These are phyloP conservation scores for Rhizopogon vinicolor DNA, from an alignment of 768 basidiomycete species.

Conservation along the genomic window DNA sequence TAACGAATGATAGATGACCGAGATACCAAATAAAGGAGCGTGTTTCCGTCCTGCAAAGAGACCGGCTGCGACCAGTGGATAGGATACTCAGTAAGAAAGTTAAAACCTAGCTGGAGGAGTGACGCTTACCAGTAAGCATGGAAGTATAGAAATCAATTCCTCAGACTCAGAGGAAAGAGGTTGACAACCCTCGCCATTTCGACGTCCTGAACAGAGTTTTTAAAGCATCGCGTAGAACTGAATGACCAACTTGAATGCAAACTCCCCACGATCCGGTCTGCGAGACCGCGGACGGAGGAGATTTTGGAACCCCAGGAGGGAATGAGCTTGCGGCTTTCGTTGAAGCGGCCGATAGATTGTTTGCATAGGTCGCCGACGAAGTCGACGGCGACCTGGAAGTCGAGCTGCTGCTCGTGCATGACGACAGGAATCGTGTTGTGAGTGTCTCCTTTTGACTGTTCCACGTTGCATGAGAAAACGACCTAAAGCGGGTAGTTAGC, in stretches of 20 bases:
- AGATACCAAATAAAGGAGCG: neutral
- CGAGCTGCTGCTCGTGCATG: slow-evolving; percentile 65
- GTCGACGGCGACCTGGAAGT: slow-evolving; percentile 68
- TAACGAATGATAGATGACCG: too few species aligned
- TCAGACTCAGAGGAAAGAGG: slow-evolving; percentile 39
- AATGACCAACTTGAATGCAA: slow-evolving; percentile 63
- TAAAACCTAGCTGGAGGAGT: neutral
- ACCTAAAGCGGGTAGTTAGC: slow-evolving; percentile 40
- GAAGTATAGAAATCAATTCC: neutral
- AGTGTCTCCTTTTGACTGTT: slow-evolving; percentile 75
- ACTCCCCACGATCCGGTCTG: slow-evolving; percentile 75
- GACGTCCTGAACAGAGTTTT: slow-evolving; percentile 47
- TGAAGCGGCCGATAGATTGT: slow-evolving; percentile 67
- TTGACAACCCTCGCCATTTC: slow-evolving; percentile 51
- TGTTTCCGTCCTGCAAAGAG: neutral
- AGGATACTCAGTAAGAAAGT: neutral
- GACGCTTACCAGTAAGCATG: neutral
- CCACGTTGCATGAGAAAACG: slow-evolving; percentile 82
- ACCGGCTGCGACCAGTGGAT: slow-evolving; percentile 1
- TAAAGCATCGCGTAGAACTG: slow-evolving; percentile 70
- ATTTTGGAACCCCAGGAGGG: slow-evolving; percentile 71
- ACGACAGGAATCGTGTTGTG: slow-evolving; percentile 83
- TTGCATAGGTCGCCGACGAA: slow-evolving; percentile 76
- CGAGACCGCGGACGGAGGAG: slow-evolving; percentile 63
- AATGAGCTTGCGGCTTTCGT: slow-evolving; percentile 35